Conservation (phyloP, 768 basidiomycete species). For the Hypholoma sublateritium region DNA sequence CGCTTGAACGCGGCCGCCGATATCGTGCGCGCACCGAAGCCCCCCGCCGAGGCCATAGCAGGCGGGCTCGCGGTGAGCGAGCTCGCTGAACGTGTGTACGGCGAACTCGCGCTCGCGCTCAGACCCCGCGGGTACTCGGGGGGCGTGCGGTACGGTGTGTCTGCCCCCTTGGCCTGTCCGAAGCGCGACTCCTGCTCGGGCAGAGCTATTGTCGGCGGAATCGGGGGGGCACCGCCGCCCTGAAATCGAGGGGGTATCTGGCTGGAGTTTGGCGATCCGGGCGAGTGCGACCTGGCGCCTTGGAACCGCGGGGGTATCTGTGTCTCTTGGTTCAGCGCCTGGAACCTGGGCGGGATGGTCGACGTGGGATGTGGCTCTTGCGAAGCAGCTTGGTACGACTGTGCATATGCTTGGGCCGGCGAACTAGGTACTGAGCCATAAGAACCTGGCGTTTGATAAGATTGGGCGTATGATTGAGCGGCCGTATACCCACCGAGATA, state of each 20-base stretch:
- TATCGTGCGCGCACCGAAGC: conserved; percentile 60
- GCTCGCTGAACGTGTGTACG: conserved; percentile 1
- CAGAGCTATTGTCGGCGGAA: conserved; percentile 17
- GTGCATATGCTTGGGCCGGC: conserved; percentile 19
- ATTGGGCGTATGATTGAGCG: conserved; percentile 21
- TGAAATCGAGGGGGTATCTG: conserved; percentile 26
- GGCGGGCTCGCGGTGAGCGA: neutral
- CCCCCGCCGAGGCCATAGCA: conserved; percentile 19
- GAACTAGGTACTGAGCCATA: conserved; percentile 10
- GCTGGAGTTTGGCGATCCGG: conserved; percentile 11
- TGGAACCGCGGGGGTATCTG: conserved; percentile 27
- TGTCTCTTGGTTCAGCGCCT: conserved; percentile 21
- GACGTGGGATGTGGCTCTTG: conserved; percentile 12
- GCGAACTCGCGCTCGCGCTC: conserved; percentile 7
- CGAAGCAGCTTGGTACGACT: conserved; percentile 16
- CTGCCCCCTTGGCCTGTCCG: conserved; percentile 7
- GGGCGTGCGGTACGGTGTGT: conserved; percentile 41
- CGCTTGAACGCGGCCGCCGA: conserved; percentile 76
- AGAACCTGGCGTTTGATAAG: conserved; percentile 10
- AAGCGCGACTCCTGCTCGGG: conserved; percentile 13
- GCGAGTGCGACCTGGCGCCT: conserved; percentile 11
- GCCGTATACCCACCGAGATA: conserved; percentile 10
- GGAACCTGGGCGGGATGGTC: conserved; percentile 25
- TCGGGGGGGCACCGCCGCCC: conserved; percentile 22
- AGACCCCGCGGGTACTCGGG: conserved; percentile 45